A percentile compares a stretch with the other conserved stretches of the same genome.
Evolutionary conservation across 805 yeast species (phyloP).

Genomic region (Saturnispora kantuleensis): DNA sequence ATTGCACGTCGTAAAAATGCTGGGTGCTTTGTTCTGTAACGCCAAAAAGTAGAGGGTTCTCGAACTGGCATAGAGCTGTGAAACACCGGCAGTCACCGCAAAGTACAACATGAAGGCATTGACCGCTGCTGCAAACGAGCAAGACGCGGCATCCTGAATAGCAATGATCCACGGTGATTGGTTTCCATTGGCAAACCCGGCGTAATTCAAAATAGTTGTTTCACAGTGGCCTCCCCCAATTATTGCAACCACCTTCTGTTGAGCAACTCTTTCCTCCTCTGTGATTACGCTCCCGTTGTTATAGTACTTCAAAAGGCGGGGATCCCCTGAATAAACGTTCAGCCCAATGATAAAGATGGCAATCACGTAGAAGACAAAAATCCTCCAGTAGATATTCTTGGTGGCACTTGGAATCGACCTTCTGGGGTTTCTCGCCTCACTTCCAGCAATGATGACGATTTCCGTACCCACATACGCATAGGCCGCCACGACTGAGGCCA

Average conservation of each 20-base stretch:
- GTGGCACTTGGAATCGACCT: constrained; percentile 71
- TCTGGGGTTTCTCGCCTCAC: constrained; percentile 78
- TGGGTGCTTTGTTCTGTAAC: constrained; percentile 51
- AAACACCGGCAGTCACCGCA: constrained; percentile 47
- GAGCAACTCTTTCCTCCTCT: constrained; percentile 11
- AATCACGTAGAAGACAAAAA: constrained; percentile 52
- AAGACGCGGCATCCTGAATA: constrained; percentile 40
- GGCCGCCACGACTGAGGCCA: constrained; percentile 54
- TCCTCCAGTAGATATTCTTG: constrained; percentile 61
- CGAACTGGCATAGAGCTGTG: constrained; percentile 53
- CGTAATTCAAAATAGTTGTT: constrained; percentile 21
- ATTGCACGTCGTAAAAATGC: constrained; percentile 48
- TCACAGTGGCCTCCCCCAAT: constrained; percentile 24
- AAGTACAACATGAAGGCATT: constrained; percentile 45
- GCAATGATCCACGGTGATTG: constrained; percentile 53
- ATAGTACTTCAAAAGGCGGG: constrained; percentile 51
- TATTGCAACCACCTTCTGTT: constrained; percentile 15
- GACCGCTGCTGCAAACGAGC: constrained; percentile 39
- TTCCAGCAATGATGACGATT: constrained; percentile 73
- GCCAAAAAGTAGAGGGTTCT: constrained; percentile 48
- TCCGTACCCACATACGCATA: constrained; percentile 80
- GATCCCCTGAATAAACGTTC: constrained; percentile 71
- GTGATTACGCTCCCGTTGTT: constrained; percentile 23
- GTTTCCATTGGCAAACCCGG: constrained; percentile 35
- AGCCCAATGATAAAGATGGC: constrained; percentile 62